These are phyloP conservation scores for Zygosaccharomyces bisporus DNA, from an alignment of 805 yeast species.

Conservation along the genomic window DNA sequence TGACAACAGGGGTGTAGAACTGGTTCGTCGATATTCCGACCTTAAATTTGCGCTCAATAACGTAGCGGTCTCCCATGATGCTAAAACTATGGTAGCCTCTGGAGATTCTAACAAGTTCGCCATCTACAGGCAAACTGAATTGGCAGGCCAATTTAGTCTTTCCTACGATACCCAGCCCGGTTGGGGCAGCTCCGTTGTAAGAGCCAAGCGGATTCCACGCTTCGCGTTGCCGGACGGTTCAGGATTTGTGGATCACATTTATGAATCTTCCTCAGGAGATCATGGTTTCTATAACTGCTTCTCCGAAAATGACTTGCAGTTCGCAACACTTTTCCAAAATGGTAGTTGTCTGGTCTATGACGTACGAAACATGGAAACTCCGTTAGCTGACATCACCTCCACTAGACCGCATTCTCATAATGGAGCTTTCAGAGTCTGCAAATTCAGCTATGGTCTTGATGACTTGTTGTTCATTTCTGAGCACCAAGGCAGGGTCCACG, in stretches of 20 bases:
- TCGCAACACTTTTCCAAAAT: slow-evolving; percentile 81
- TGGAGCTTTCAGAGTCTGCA: slow-evolving; percentile 67
- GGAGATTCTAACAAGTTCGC: slow-evolving; percentile 75
- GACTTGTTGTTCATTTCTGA: slow-evolving; percentile 76
- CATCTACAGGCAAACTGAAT: slow-evolving; percentile 41
- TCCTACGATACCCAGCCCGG: slow-evolving; percentile 28
- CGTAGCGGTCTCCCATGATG: slow-evolving; percentile 63
- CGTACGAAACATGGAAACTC: slow-evolving; percentile 53
- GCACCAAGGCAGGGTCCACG: slow-evolving; percentile 82
- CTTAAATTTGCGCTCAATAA: slow-evolving; percentile 71
- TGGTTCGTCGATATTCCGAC: slow-evolving; percentile 42
- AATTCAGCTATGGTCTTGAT: slow-evolving; percentile 62
- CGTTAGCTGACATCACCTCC: slow-evolving; percentile 53
- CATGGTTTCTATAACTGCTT: slow-evolving; percentile 81
- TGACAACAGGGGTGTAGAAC: slow-evolving; percentile 42
- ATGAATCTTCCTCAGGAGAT: slow-evolving; percentile 56
- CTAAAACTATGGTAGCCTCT: slow-evolving; percentile 55
- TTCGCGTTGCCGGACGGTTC: slow-evolving; percentile 31
- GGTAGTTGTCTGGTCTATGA: slow-evolving; percentile 79
- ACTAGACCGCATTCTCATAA: slow-evolving; percentile 51
- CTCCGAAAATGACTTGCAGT: slow-evolving; percentile 67
- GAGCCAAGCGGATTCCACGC: slow-evolving; percentile 31
- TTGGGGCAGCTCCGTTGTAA: slow-evolving; percentile 33
- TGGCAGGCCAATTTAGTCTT: slow-evolving; percentile 28
- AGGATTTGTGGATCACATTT: slow-evolving; percentile 36